Evolutionary conservation across 75 land plant species (phyloP).

Genomic region (Chamaecyparis obtusa): DNA sequence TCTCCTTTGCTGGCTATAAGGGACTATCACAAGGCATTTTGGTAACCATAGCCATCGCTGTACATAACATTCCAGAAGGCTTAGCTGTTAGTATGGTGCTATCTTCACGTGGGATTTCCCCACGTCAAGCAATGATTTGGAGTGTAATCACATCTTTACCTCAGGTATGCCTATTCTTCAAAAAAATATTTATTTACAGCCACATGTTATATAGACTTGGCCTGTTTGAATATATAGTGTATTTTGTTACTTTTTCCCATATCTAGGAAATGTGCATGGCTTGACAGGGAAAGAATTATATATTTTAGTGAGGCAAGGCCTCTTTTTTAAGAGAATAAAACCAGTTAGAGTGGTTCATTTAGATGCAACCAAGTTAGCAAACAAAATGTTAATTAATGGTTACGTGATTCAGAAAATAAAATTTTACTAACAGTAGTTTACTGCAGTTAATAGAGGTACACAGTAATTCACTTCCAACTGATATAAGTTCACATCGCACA

Average conservation of each 20-base stretch:
- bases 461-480: neutral
- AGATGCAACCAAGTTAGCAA: neutral
- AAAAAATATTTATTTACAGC: neutral
- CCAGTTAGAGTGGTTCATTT: neutral
- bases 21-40: constrained; percentile 91
- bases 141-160: constrained; percentile 97
- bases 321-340: neutral
- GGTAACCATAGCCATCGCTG: constrained; percentile 95
- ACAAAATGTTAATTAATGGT: neutral
- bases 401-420: neutral
- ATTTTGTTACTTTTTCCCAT: neutral
- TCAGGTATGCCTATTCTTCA: constrained; percentile 47
- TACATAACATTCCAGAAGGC: constrained; percentile 97
- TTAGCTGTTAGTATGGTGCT: constrained; percentile 97
- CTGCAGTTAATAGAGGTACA: neutral
- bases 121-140: constrained; percentile 93
- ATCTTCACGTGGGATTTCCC: constrained; percentile 81
- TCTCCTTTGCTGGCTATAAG: constrained; percentile 93
- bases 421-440: neutral
- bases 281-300: neutral
- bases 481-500: neutral
- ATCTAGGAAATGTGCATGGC: neutral
- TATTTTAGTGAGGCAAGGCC: neutral
- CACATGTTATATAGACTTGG: neutral
- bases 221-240: neutral